A percentile compares a stretch with the other conserved stretches of the same genome.
These are phyloP conservation scores for Aspergillus baeticus DNA, from an alignment of 495 filamentous ascomycete species.

Conservation along the genomic window DNA sequence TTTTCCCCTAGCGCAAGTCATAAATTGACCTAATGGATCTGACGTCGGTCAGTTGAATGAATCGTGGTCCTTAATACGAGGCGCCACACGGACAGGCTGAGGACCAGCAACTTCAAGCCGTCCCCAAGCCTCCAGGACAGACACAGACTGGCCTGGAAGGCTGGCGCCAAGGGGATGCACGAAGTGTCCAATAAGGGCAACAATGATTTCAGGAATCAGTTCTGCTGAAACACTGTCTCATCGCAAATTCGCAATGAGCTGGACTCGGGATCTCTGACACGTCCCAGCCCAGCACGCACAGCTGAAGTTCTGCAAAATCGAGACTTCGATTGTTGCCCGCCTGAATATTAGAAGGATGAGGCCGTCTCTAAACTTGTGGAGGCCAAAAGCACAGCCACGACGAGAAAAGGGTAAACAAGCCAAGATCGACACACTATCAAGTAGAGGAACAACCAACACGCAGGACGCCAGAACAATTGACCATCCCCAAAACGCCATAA, in stretches of 20 bases:
- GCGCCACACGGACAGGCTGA: slow-evolving; percentile 13
- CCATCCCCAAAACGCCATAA: slow-evolving; percentile 1
- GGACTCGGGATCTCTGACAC: background rate
- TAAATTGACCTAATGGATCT: background rate
- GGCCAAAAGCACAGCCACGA: slow-evolving; percentile 14
- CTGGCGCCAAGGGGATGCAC: background rate
- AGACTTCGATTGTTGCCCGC: background rate
- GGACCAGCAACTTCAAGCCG: slow-evolving; percentile 1
- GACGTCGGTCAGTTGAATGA: background rate
- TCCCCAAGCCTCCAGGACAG: background rate
- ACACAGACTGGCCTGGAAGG: background rate
- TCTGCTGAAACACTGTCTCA: background rate
- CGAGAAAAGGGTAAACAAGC: slow-evolving; percentile 8
- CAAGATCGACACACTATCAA: slow-evolving; percentile 17
- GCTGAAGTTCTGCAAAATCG: background rate
- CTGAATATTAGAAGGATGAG: slow-evolving; percentile 2
- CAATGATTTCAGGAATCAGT: background rate
- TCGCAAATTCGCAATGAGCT: background rate
- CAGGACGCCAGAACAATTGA: background rate
- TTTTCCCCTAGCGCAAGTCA: no score
- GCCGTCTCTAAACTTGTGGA: background rate
- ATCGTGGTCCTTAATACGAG: slow-evolving; percentile 10
- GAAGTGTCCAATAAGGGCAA: background rate
- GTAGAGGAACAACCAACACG: slow-evolving; percentile 1
- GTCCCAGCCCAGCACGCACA: background rate